phyloP scores from a whole-genome alignment of 805 yeast species.

The Lachancea nothofagi region DNA sequence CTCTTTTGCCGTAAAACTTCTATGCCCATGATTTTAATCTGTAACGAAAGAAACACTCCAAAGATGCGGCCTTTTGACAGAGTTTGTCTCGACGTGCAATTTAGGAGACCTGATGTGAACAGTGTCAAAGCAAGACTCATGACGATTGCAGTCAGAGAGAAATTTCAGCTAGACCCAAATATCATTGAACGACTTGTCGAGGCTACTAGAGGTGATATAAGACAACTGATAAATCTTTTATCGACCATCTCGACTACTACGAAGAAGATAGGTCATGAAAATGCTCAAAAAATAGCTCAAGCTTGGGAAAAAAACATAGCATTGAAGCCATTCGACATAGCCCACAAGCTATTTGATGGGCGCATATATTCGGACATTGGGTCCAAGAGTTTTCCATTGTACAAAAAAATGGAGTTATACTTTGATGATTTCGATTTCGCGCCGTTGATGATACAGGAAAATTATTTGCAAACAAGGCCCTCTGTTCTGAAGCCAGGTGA shows the following conservation, averaged over 20 bases:
- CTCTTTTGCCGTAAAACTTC: constrained; percentile 77
- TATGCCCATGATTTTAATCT: constrained; percentile 87
- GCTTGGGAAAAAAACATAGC: constrained; percentile 89
- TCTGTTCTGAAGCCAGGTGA: constrained; percentile 37
- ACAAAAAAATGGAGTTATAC: constrained; percentile 80
- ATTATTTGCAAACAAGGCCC: constrained; percentile 69
- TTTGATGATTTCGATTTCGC: constrained; percentile 93
- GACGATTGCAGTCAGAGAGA: constrained; percentile 86
- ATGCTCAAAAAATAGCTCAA: constrained; percentile 54
- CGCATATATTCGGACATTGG: constrained; percentile 46
- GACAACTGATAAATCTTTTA: constrained; percentile 87
- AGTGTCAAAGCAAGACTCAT: constrained; percentile 78
- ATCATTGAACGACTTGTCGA: constrained; percentile 79
- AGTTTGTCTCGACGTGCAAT: constrained; percentile 70
- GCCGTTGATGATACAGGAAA: constrained; percentile 95
- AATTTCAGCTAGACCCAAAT: constrained; percentile 70
- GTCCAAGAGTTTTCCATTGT: constrained; percentile 49
- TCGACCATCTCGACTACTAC: constrained; percentile 79
- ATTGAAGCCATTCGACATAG: constrained; percentile 87
- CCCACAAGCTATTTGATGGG: constrained; percentile 59
- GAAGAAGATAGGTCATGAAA: constrained; percentile 49
- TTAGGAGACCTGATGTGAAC: constrained; percentile 80
- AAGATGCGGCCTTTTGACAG: constrained; percentile 95
- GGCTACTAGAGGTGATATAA: constrained; percentile 82
- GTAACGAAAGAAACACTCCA: constrained; percentile 88